Percentiles rank a stretch among this genome's conserved stretches.
Conservation (phyloP, 2,329 filamentous ascomycete species). For the Aspergillus pseudonomiae region DNA sequence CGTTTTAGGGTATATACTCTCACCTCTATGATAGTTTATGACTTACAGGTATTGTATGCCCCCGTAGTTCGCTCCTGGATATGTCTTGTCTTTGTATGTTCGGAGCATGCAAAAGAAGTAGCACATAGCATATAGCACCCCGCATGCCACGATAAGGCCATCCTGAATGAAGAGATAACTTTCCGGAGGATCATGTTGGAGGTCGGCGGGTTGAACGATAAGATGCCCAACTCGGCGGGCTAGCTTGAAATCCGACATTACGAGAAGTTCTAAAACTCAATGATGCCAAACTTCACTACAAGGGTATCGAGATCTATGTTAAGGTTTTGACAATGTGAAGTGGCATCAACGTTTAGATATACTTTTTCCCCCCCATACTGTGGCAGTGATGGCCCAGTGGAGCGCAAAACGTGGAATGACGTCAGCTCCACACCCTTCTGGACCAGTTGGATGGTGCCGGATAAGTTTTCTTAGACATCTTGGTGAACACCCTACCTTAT, state of each 20-base stretch:
- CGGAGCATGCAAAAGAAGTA: conserved; percentile 22
- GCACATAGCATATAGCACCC: conserved; percentile 22
- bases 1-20: background rate
- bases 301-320: background rate
- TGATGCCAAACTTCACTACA: background rate
- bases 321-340: background rate
- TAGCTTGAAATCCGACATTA: conserved; percentile 15
- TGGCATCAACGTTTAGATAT: background rate
- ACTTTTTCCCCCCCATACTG: background rate
- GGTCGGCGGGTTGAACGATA: conserved; percentile 23
- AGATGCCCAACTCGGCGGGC: conserved; percentile 18
- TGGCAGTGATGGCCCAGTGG: background rate
- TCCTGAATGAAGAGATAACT: conserved; percentile 27
- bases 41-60: conserved; percentile 18
- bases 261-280: background rate
- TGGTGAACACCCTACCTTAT: background rate
- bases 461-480: background rate
- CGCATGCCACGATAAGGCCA: conserved; percentile 25
- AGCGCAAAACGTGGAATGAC: background rate
- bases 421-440: background rate
- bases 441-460: background rate
- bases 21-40: background rate
- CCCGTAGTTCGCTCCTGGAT: conserved; percentile 12
- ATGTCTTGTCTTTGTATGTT: conserved; percentile 18
- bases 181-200: conserved; percentile 20